Evolutionary conservation across 2,329 filamentous ascomycete genomes (phyloP), one percentile per base, ranked within the genome.

Genomic region (Corynespora cassiicola): DNA sequence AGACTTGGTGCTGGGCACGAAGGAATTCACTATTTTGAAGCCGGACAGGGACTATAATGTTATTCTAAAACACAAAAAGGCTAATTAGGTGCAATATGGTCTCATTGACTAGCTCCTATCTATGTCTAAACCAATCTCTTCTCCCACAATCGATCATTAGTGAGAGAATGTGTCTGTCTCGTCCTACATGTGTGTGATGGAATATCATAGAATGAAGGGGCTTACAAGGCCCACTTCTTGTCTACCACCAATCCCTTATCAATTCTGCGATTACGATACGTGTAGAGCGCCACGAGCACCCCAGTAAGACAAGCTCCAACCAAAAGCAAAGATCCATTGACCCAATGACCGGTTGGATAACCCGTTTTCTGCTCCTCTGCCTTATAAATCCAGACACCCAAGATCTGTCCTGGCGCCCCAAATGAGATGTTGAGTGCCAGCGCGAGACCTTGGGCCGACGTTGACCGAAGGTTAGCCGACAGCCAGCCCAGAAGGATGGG

Each of bases 311-410:
- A 80, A 0, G 70, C 73, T 1, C 76, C 72, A 0, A 84, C 82
- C 43, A 84, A 76, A 9, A 86, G 69, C 25, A 86, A 54, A 50
- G 86, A 63, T 8, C 69, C 82, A 2, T 86, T 86, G 4, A 76
- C 78, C 80, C 81, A 87, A 57, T 88, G 85, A 0, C 86, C 86
- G 0, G 84, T 88, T 0, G 84, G 84, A 59, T 86, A 88, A 0
- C 86, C 85, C 7, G 52, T 66, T 15, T 69, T 62, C 12, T 75
- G 77, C 63, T 89, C 83, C 8, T 78, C 68, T 1, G 79, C 73
- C 56, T 85, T 85, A 67, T 88, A 88, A 45, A 87, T 88, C 84
- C 84, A 89, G 1, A 87, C 83, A 0, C 85, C 86, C 0, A 82
- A 78, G 25, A 89, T 88, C 63, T 88, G 85, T 0, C 86, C 85